A percentile compares a stretch with the other conserved stretches of the same genome.
phyloP scores from a whole-genome alignment of 768 basidiomycete genomes.

The Suillus subluteus region DNA sequence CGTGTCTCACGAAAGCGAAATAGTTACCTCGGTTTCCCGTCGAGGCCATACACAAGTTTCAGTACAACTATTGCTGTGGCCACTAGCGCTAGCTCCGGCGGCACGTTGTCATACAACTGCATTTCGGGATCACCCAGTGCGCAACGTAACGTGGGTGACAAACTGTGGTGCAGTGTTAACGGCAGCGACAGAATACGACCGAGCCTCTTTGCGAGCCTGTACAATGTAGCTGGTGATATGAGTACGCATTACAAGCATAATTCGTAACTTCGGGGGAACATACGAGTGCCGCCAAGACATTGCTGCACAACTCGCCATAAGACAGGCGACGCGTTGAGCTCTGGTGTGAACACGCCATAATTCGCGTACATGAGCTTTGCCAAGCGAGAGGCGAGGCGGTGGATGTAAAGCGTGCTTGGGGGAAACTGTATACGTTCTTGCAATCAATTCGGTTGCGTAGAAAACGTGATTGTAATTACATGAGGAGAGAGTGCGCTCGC shows the following conservation, averaged over 20 bases:
- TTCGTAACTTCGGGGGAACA: conserved; percentile 35
- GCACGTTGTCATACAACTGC: conserved; percentile 64
- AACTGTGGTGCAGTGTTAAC: conserved; percentile 59
- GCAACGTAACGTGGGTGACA: conserved; percentile 46
- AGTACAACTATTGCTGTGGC: conserved; percentile 68
- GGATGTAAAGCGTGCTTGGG: conserved; percentile 60
- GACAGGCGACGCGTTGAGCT: conserved; percentile 73
- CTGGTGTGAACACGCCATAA: conserved; percentile 70
- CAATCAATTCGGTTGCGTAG: conserved; percentile 19
- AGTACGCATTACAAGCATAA: conserved; percentile 3
- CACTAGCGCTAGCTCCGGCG: conserved; percentile 67
- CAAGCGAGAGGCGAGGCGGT: conserved; percentile 62
- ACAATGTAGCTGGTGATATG: conserved; percentile 53
- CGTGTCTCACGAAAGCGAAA: conserved; percentile 2
- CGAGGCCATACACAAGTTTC: conserved; percentile 86
- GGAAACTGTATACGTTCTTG: conserved; percentile 51
- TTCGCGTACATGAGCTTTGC: conserved; percentile 55
- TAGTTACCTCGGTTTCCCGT: conserved; percentile 62
- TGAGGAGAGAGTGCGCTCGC: conserved; percentile 68
- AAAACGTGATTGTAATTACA: conserved; percentile 41
- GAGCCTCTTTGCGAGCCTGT: conserved; percentile 64
- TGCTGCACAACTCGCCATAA: conserved; percentile 74
- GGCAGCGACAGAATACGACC: conserved; percentile 58
- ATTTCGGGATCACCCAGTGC: conserved; percentile 44
- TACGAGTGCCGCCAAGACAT: conserved; percentile 75